Base-by-base conservation (phyloP, 2,329 filamentous ascomycete genomes). In the Penicillium palitans region DNA sequence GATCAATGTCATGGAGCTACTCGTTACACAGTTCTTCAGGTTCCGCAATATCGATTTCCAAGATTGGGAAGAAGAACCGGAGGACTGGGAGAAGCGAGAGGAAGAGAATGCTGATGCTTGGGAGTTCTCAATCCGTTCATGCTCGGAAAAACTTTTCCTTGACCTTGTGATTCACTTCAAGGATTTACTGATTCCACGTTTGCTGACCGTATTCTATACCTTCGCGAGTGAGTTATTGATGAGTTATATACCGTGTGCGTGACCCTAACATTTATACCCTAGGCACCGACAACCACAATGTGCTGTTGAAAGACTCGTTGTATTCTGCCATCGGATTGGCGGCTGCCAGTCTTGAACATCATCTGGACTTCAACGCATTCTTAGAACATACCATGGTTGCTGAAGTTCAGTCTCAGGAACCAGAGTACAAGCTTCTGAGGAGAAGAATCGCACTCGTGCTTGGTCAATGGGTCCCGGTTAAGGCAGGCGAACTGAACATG, bases 31-130 rank as follows among this genome's bases (percentile, higher is more conserved):
- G 67, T 91, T 96, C 65, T 95, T 99, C 72, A 84, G 95, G 39
- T 95, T 98, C 73, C 86, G 91, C 35, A 85, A 89, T 59, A 86
- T 87, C 52, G 95, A 99, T 74, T 83, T 98, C 1, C 87, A 91
- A 61, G 89, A 91, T 58, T 99, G 95, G 95, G 89, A 96, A 71
- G 89, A 96, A 70, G 92, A 96, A 58, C 91, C 93, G 0, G 91
- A 99, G 73, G 92, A 96, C 54, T 99, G 95, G 93, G 93, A 97
- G 74, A 88, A 90, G 63, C 87, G 89, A 68, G 92, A 97, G 78
- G 91, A 96, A 68, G 90, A 88, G 60, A 86, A 90, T 59, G 87
- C 90, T 37, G 90, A 91, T 66, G 90, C 90, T 1, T 98, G 90
- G 83, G 92, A 98, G 69, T 97, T 93, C 79, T 90, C 93, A 58